Evolutionary conservation across 140 eudicot species (phyloP).

Genomic region (Oenanthe javanica): DNA sequence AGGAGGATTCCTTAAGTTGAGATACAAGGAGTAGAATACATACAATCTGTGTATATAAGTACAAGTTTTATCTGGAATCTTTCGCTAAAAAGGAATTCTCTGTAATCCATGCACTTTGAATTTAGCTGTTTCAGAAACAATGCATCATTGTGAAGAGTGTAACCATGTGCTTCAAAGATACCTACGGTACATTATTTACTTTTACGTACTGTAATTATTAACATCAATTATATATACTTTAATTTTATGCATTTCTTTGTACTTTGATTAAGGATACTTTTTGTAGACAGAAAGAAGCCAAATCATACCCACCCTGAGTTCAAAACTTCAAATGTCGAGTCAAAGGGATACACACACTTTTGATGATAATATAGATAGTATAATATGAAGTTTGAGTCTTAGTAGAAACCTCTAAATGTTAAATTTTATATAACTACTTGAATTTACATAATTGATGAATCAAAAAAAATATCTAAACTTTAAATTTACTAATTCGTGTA

Average conservation of each 20-base stretch:
- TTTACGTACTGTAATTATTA: not conserved
- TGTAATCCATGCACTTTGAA: conserved; percentile 29
- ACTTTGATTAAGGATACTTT: not conserved
- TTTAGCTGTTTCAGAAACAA: conserved; percentile 14
- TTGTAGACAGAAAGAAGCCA: not conserved
- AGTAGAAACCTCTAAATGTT: too few species aligned
- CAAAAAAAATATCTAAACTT: too few species aligned
- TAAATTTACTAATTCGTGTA: too few species aligned
- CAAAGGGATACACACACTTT: not conserved
- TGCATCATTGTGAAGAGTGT: conserved; percentile 1
- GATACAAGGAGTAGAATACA: conserved; percentile 69
- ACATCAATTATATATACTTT: not conserved
- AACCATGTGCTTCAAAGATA: conserved; percentile 10
- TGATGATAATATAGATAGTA: too few species aligned
- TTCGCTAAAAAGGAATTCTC: conserved; percentile 42
- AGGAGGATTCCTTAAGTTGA: conserved; percentile 57
- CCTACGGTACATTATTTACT: conserved; percentile 6
- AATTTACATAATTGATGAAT: too few species aligned
- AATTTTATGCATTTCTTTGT: not conserved
- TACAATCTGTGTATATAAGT: conserved; percentile 1
- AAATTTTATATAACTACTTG: too few species aligned
- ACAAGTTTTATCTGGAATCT: conserved; percentile 30
- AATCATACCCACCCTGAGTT: not conserved
- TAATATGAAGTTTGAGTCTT: too few species aligned
- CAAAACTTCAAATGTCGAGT: not conserved